Base-by-base conservation (phyloP, 768 basidiomycete genomes). In the Clathrus columnatus region DNA sequence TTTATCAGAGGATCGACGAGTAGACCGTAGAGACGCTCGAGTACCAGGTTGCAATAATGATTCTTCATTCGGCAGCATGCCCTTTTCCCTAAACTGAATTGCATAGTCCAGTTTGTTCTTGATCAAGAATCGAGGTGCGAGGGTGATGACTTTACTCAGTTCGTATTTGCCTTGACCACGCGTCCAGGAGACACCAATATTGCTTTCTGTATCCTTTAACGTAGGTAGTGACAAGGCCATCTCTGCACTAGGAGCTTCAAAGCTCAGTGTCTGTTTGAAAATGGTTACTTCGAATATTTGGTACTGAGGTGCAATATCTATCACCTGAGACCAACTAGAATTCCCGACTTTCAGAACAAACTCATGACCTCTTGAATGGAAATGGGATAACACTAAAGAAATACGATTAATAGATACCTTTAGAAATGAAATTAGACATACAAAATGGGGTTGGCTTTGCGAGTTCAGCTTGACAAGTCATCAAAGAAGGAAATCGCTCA, bases 91-190 rank as follows among this genome's bases (percentile, higher is more conserved):
- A 70, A 94, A 83, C 36, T 81, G 81, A 28, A 99, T 76, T 1
- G 82, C 64, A 49, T 81, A 79, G 4, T 73, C 59, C 32, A 92
- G 75, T 58, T 82, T 77, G 69, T 97, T 99, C 69, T 84, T 88
- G 61, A 98, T 69, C 59, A 98, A 72, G 73, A 93, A 98, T 46
- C 96, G 82, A 24, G 96, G 96, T 7, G 88, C 76, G 32, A 98
- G 72, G 0, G 89, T 94, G 60, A 99, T 84, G 61, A 97, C 85
- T 71, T 97, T 98, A 24, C 86, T 87, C 29, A 98, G 73, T 65
- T 97, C 97, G 69, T 97, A 98, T 74, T 96, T 97, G 30, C 96
- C 96, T n/a, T 85, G 73, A 1, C 94, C 96, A 68, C 95, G 93
- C 17, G 80, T 77, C 82, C 94, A 98, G 4, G 92, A 94, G 36